Evolutionary conservation across 2,329 filamentous ascomycete species (phyloP), one percentile per base, ranked within the genome.

Genomic region (Curvularia verruculosa): DNA sequence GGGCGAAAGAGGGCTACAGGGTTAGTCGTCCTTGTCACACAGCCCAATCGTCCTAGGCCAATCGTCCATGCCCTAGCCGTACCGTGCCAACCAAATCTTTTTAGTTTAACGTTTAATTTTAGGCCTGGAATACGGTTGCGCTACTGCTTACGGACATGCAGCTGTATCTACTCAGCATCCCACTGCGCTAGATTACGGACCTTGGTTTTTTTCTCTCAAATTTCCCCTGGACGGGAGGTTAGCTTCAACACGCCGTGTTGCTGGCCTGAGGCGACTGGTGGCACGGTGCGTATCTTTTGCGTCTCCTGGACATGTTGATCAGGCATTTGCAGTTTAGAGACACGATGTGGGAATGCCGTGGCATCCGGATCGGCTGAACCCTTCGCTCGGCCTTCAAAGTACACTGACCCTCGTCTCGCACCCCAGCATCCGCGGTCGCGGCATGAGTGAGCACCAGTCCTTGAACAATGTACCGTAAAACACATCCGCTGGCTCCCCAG

Each of bases 31-130:
- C 44, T 39, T 21, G 48, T 21, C 48, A 37, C 18, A 29, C 49
- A 52, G 53, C 49, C 56, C 45, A 36, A 50, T 55, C 34, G 28
- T 29, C 51, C n/a, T 10, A 24, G 36, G 34, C 56, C 56, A 58
- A 58, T 58, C 53, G 56, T 1, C 18, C 23, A 12, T 5, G 15
- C 15, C 40, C 40, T 47, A 50, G 49, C 49, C 39, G 21, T 34
- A 57, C 57, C 23, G 8, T 43, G 49, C 37, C 49, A 43, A 48
- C 48, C 43, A 55, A 51, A 51, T 45, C 29, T 45, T 34, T 31
- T 24, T 23, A 45, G 23, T 48, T 18, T 31, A n/a, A 50, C n/a
- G 26, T 47, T 24, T 59, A 56, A 50, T 57, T 47, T 59, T 57
- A 36, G 49, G 23, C 18, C 18, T 45, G n/a, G 28, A 34, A 21